Percentiles rank a stretch among this genome's conserved stretches.
These are phyloP conservation scores for Talaromyces albobiverticillius DNA, from an alignment of 2,329 filamentous ascomycete genomes.

Conservation along the genomic window DNA sequence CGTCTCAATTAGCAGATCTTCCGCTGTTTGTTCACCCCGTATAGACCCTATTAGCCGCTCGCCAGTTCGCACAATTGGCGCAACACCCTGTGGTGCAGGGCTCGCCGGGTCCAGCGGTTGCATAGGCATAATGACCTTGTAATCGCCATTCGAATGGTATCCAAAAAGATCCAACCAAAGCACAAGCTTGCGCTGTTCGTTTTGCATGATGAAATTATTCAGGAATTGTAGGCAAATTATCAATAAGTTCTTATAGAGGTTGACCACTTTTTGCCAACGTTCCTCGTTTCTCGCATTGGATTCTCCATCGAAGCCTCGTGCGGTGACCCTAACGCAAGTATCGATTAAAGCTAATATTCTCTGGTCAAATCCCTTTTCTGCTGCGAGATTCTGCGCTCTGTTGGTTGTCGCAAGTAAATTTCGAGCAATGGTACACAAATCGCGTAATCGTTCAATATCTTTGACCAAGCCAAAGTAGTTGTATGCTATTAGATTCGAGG, in stretches of 20 bases:
- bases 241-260: constrained; percentile 63
- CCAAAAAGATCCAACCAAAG: constrained; percentile 66
- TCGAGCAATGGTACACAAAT: constrained; percentile 59
- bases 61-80: constrained; percentile 41
- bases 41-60: constrained; percentile 42
- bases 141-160: constrained; percentile 48
- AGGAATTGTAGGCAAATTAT: constrained; percentile 66
- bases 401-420: constrained; percentile 62
- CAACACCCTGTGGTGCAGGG: constrained; percentile 35
- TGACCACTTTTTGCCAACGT: constrained; percentile 64
- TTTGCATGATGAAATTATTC: constrained; percentile 64
- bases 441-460: constrained; percentile 62
- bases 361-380: constrained; percentile 59
- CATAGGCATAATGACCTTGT: constrained; percentile 43
- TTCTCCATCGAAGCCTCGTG: constrained; percentile 63
- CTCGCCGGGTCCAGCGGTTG: constrained; percentile 39
- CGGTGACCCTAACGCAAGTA: constrained; percentile 63
- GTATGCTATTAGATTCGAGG: constrained; percentile 59
- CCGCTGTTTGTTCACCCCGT: constrained; percentile 42
- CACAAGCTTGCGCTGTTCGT: constrained; percentile 63
- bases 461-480: constrained; percentile 59
- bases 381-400: constrained; percentile 61
- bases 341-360: constrained; percentile 61
- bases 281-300: constrained; percentile 61
- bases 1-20: constrained; percentile 42